phyloP scores from a whole-genome alignment of 176 grass and related monocot genomes.

The bread wheat (Triticum aestivum) region DNA sequence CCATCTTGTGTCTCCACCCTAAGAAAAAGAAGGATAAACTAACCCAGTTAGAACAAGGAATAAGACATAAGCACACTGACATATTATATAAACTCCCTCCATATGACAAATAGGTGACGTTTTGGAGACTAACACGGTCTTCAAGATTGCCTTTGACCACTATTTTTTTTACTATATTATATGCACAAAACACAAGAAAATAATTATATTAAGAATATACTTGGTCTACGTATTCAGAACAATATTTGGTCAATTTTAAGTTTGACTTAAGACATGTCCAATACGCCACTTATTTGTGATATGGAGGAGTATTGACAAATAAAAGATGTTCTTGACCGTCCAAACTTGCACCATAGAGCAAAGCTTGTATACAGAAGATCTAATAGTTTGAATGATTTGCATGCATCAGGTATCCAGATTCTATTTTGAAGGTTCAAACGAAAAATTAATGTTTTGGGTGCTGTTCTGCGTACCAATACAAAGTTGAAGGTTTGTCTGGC shows the following conservation, averaged over 20 bases:
- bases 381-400: slow-evolving; percentile 13
- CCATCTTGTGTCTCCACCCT: slow-evolving; percentile 99
- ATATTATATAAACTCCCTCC: neutral
- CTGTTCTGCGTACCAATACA: slow-evolving; percentile 75
- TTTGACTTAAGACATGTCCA: neutral
- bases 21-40: slow-evolving; percentile 36
- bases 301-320: neutral
- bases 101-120: neutral
- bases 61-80: slow-evolving; percentile 25
- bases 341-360: neutral
- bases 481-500: slow-evolving; percentile 80
- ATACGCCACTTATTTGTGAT: neutral
- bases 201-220: neutral
- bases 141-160: neutral
- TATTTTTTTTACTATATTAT: neutral
- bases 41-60: slow-evolving; percentile 22
- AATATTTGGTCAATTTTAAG: neutral
- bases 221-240: neutral
- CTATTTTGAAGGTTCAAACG: slow-evolving; percentile 7
- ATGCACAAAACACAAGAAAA: neutral
- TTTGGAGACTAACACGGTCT: neutral
- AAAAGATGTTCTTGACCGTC: slow-evolving; percentile 1
- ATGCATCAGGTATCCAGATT: slow-evolving; percentile 3
- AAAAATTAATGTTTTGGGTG: slow-evolving; percentile 1
- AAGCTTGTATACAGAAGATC: slow-evolving; percentile 15